Evolutionary conservation across 345 rosid genomes (phyloP), one percentile per base, ranked within the genome.

Genomic region (Rubroshorea leprosula): DNA sequence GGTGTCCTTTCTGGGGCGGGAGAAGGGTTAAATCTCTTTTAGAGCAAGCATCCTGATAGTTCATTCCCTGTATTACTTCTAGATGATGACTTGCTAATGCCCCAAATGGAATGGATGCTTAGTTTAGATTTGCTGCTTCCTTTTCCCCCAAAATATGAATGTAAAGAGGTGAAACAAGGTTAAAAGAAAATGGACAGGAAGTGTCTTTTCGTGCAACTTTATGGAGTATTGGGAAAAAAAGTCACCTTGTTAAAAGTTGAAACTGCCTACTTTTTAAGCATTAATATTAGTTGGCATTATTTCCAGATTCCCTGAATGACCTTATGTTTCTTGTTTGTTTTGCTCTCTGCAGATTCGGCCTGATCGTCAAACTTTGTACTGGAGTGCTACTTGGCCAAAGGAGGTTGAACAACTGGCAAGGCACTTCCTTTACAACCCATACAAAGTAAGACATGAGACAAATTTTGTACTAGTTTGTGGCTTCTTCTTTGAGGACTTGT

Each of bases 371-470:
- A 94, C 99, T 57, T 70, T 94, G 71, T 94, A 94, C 67, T 90
- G 97, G 99, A 94, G 99, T 80, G 99, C 99, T 41, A 94, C 99
- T 49, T 94, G 97, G 99, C 99, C 99, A 13, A 94, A 90, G 76
- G 99, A 94, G 69, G 99, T 94, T 54, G 97, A 94, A 70, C 96
- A 79, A 26, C 74, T 94, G 62, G 78, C 99, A 13, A 82, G 72
- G 62, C 79, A 94, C 64, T 94, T 81, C 74, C 97, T 94, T 59
- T 83, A 94, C 82, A 94, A 87, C 57, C 82, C 99, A 23, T 94
- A 94, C 82, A 90, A 94, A 83, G 97, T 94, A 79, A 82, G 80
- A 48, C 17, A 45, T 52, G 63, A 48, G 29, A 26, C 35, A 19
- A 23, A 9, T 54, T 46, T 49, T 21, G 35, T 39, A 9, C 23